Conservation (phyloP, 2,329 filamentous ascomycete species). For the Neonectria sp. region DNA sequence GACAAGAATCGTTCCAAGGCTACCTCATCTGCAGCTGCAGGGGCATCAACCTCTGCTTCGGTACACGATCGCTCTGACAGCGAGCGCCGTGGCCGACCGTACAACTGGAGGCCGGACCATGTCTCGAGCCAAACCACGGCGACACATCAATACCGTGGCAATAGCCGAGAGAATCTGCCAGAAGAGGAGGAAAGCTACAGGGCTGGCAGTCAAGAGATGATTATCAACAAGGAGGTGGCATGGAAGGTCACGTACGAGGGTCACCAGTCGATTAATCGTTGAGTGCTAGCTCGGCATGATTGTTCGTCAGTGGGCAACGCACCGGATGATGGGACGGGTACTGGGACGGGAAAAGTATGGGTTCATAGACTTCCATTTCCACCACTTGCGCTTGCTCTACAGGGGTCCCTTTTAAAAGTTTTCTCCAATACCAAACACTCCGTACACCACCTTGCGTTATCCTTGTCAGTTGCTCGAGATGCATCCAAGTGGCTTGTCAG, state of each 20-base stretch:
- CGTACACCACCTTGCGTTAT: conserved; percentile 1
- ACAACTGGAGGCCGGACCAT: conserved; percentile 36
- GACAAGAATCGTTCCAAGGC: conserved; percentile 26
- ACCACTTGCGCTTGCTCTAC: conserved; percentile 9
- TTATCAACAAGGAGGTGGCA: conserved; percentile 39
- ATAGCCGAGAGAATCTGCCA: conserved; percentile 26
- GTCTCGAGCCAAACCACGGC: conserved; percentile 23
- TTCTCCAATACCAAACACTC: background rate
- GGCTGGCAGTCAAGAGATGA: conserved; percentile 41
- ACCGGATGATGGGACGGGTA: background rate
- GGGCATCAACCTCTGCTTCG: conserved; percentile 9
- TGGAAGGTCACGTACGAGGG: conserved; percentile 37
- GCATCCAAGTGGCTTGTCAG: background rate
- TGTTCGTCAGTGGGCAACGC: background rate
- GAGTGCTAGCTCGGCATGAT: background rate
- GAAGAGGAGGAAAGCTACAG: conserved; percentile 33
- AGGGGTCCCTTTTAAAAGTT: background rate
- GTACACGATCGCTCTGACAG: conserved; percentile 18
- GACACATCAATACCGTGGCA: conserved; percentile 1
- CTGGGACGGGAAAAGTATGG: conserved; percentile 10
- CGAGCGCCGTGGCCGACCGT: conserved; percentile 20
- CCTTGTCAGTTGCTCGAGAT: background rate
- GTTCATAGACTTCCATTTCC: conserved; percentile 18
- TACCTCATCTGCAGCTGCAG: conserved; percentile 22
- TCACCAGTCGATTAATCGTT: conserved; percentile 8